Conservation (phyloP, 495 filamentous ascomycete genomes). For the Clohesyomyces aquaticus region DNA sequence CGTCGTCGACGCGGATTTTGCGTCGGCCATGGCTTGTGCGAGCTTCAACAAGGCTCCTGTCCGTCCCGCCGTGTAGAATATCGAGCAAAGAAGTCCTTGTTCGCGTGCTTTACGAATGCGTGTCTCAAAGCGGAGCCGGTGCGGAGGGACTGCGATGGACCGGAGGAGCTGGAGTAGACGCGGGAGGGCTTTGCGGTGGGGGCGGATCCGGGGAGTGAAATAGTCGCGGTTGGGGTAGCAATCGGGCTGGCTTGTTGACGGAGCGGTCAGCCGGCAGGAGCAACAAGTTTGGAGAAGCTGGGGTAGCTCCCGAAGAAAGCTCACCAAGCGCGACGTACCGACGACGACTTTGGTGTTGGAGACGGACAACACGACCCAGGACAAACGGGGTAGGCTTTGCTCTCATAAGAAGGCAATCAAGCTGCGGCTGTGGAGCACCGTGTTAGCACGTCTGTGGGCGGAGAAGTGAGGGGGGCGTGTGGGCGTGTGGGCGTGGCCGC, state of each 20-base stretch:
- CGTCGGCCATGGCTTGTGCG: constrained; percentile 20
- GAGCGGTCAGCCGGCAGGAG: neutral
- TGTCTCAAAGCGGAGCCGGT: neutral
- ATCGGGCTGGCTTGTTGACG: constrained; percentile 9
- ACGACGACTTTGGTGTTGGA: neutral
- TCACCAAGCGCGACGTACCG: neutral
- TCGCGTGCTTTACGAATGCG: neutral
- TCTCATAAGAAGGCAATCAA: constrained; percentile 5
- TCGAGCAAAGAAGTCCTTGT: neutral
- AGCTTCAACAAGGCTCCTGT: neutral
- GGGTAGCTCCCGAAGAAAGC: neutral
- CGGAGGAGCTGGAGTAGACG: too few species aligned
- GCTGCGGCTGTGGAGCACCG: neutral
- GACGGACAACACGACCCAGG: neutral
- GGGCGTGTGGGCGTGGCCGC: neutral
- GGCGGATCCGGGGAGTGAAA: constrained; percentile 4
- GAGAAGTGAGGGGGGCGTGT: constrained; percentile 18
- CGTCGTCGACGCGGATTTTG: constrained; percentile 34
- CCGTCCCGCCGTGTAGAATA: neutral
- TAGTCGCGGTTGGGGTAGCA: constrained; percentile 5
- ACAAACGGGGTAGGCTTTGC: constrained; percentile 4
- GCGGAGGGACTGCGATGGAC: neutral
- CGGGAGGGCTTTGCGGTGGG: neutral
- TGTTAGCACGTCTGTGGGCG: neutral
- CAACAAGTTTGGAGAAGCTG: constrained; percentile 10